Conservation (phyloP, 441 rosid species). For the Biscutella laevigata region DNA sequence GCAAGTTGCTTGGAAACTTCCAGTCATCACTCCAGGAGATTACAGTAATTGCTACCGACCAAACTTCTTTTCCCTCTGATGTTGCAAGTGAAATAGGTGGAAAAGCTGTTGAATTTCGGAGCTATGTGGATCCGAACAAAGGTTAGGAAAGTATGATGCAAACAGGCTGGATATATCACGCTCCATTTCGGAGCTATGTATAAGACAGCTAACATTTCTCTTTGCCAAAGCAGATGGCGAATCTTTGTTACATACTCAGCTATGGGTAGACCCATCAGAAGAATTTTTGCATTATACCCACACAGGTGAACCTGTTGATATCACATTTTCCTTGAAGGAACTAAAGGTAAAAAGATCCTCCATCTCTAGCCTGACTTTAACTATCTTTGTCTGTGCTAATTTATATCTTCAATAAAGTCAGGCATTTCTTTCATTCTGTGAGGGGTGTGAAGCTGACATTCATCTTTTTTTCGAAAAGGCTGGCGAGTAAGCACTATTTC, state of each 20-base stretch:
- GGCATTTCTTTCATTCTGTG: slow-evolving; percentile 86
- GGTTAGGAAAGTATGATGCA: slow-evolving; percentile 28
- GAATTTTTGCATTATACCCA: slow-evolving; percentile 83
- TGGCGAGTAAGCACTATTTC: slow-evolving; percentile 62
- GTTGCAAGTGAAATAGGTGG: slow-evolving; percentile 74
- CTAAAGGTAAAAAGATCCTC: slow-evolving; percentile 44
- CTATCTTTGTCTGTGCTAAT: slow-evolving; percentile 8
- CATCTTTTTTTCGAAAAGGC: slow-evolving; percentile 71
- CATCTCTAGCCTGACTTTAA: slow-evolving; percentile 10
- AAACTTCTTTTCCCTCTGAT: slow-evolving; percentile 51
- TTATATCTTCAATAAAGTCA: slow-evolving; percentile 22
- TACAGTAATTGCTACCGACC: slow-evolving; percentile 81
- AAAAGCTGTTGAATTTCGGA: slow-evolving; percentile 81
- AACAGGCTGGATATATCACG: neutral
- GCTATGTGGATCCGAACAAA: slow-evolving; percentile 84
- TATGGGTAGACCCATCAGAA: slow-evolving; percentile 89
- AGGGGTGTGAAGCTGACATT: slow-evolving; percentile 76
- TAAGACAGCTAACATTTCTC: slow-evolving; percentile 17
- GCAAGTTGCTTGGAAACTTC: slow-evolving; percentile 71
- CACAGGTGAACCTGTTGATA: slow-evolving; percentile 63
- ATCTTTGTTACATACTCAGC: slow-evolving; percentile 68
- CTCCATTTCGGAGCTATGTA: too few relatives aligned
- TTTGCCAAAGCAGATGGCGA: slow-evolving; percentile 54
- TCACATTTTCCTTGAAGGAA: slow-evolving; percentile 85
- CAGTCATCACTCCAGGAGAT: slow-evolving; percentile 97